Percentiles rank a stretch among this genome's conserved stretches.
Evolutionary conservation across 2,329 filamentous ascomycete genomes (phyloP).

Genomic region (Claviceps digitariae): DNA sequence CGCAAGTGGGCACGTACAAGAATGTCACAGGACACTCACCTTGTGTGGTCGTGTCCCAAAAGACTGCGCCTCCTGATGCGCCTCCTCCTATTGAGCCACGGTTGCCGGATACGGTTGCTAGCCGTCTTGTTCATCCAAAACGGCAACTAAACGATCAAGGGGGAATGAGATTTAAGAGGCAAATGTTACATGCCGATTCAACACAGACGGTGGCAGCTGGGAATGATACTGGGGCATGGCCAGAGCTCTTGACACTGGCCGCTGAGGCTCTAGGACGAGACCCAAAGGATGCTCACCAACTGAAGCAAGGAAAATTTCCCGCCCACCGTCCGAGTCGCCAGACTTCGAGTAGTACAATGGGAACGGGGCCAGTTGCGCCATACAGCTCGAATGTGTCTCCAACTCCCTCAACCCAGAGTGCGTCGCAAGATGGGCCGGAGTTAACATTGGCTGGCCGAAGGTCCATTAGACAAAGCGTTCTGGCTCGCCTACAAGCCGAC

Average conservation of each 20-base stretch:
- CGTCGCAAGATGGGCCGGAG: not conserved
- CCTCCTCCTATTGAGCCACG: constrained; percentile 6
- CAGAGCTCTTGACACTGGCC: not conserved
- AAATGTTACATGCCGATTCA: not conserved
- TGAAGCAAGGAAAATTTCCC: not conserved
- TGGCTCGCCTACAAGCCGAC: constrained; percentile 4
- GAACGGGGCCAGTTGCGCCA: not conserved
- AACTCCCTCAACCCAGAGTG: not conserved
- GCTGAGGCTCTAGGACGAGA: not conserved
- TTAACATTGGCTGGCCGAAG: not conserved
- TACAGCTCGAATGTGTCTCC: not conserved
- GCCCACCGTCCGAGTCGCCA: not conserved
- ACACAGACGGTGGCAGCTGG: not conserved
- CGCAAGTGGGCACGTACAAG: constrained; percentile 15
- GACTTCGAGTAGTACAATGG: not conserved
- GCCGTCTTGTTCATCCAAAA: not conserved
- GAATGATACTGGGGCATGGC: not conserved
- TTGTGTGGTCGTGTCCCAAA: constrained; percentile 16
- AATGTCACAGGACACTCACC: constrained; percentile 12
- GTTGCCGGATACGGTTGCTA: not conserved
- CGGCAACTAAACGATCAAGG: not conserved
- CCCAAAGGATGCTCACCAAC: not conserved
- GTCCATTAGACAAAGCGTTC: constrained; percentile 3
- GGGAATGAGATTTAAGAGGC: not conserved
- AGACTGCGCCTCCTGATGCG: constrained; percentile 10